Base-by-base conservation (phyloP, 306 rosid species). In the Benincasa hispida region DNA sequence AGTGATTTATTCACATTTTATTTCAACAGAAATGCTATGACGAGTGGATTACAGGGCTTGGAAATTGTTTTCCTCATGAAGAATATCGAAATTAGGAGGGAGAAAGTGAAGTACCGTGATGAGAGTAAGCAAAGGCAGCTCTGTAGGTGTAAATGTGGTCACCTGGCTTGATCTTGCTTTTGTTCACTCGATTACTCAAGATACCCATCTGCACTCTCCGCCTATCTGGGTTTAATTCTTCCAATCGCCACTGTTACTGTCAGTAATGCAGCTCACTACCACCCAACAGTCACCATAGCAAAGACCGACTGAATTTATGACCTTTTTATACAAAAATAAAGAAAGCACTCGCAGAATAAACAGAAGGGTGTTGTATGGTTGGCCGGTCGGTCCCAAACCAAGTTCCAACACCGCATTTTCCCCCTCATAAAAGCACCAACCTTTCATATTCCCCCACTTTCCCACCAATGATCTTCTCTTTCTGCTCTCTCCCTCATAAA, bases 141-240 rank as follows among this genome's bases (percentile, higher is more conserved):
- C 97, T 88, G 83, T 92, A 92, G 0, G 92, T 88, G 83, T 92
- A 93, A 82, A 89, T 77, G 81, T 91, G 97, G 35, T 88, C 93
- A 8, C 97, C 97, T 8, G 91, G 93, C 80, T 84, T 89, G 88
- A 93, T 86, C 81, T 91, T 82, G 42, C 81, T 48, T 50, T 86
- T 88, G 81, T 87, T 90, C 34, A 89, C 91, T 86, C 85, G 85
- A 87, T 93, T 86, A 0, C 84, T 80, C 50, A 87, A 83, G 79
- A 93, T 72, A 85, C 96, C 96, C 97, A 91, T 93, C 45, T 83
- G 82, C 69, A 80, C 24, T 79, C 50, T 56, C 37, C 32, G 47
- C 55, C 77, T 24, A 27, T 21, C 28, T 37, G 63, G 67, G 8
- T 76, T 57, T 66, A 37, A 61, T 28, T 58, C 60, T 47, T 18